phyloP scores from a whole-genome alignment of 2,329 filamentous ascomycete genomes.

The Corynespora cassiicola region DNA sequence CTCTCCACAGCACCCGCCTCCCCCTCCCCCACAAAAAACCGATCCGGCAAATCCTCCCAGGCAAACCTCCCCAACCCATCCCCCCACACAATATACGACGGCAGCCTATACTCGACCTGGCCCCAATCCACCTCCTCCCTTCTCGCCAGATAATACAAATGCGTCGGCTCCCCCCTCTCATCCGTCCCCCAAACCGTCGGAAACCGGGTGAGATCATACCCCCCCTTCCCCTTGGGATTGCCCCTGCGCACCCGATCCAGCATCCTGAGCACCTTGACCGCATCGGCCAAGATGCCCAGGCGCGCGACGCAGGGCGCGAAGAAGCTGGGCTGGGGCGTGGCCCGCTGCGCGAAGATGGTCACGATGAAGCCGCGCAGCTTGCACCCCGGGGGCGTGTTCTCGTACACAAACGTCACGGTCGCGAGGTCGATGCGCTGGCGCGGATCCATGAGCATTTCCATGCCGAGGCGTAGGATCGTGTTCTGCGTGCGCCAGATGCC shows the following conservation, averaged over 20 bases:
- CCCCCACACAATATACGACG: conserved; percentile 12
- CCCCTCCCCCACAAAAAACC: conserved; percentile 7
- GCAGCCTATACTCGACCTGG: conserved; percentile 6
- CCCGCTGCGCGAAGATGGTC: conserved; percentile 7
- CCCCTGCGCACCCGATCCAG: neutral
- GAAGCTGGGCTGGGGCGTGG: neutral
- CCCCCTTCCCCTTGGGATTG: neutral
- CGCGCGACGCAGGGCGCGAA: neutral
- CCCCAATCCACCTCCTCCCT: neutral
- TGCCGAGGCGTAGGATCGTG: conserved; percentile 12
- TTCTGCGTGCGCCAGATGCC: conserved; percentile 13
- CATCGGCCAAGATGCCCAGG: conserved; percentile 4
- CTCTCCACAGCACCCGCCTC: too few relatives aligned
- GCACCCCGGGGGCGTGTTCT: conserved; percentile 1
- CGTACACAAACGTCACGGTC: conserved; percentile 12
- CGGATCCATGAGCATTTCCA: conserved; percentile 15
- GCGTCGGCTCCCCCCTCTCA: neutral
- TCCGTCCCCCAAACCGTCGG: neutral
- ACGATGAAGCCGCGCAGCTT: conserved; percentile 7
- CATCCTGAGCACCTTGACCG: neutral
- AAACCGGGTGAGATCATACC: neutral
- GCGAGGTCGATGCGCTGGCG: conserved; percentile 1
- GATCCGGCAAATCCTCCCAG: conserved; percentile 10
- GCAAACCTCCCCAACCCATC: too few relatives aligned
- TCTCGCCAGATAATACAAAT: neutral